These are phyloP conservation scores for Azolla pinnata DNA, from an alignment of 75 land plant species.

Conservation along the genomic window DNA sequence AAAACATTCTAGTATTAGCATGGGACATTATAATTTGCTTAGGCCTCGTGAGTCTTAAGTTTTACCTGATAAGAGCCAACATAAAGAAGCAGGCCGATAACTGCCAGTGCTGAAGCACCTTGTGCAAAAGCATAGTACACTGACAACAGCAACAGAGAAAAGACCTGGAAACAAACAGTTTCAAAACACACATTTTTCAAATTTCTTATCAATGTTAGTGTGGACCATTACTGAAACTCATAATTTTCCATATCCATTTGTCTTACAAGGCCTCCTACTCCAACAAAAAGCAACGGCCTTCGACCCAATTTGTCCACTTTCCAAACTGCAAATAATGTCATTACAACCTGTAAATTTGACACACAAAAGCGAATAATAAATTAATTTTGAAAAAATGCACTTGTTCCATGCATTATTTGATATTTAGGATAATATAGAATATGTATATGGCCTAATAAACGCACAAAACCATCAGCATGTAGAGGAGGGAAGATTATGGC, in stretches of 20 bases:
- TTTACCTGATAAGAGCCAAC: constrained; percentile 79
- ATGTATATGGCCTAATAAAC: not conserved
- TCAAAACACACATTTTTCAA: not conserved
- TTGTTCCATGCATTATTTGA: not conserved
- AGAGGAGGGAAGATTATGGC: not conserved
- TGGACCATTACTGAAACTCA: not conserved
- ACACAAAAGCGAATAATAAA: no score
- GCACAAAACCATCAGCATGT: not conserved
- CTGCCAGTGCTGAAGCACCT: constrained; percentile 57
- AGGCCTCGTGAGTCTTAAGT: no score
- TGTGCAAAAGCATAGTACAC: constrained; percentile 57
- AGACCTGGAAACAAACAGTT: constrained; percentile 34
- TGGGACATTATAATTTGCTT: no score
- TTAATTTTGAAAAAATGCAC: no score
- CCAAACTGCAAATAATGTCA: constrained; percentile 86
- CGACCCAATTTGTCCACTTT: constrained; percentile 90
- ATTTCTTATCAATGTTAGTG: not conserved
- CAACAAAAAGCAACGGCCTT: constrained; percentile 79
- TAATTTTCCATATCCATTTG: not conserved
- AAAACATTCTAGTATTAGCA: no score
- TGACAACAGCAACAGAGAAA: constrained; percentile 57
- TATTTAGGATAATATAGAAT: not conserved
- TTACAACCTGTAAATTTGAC: constrained; percentile 63
- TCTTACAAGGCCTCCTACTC: constrained; percentile 75
- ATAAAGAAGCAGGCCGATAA: constrained; percentile 65